Percentiles rank a stretch among this genome's conserved stretches.
Evolutionary conservation across 768 basidiomycete species (phyloP).

Genomic region (Mycena rosella): DNA sequence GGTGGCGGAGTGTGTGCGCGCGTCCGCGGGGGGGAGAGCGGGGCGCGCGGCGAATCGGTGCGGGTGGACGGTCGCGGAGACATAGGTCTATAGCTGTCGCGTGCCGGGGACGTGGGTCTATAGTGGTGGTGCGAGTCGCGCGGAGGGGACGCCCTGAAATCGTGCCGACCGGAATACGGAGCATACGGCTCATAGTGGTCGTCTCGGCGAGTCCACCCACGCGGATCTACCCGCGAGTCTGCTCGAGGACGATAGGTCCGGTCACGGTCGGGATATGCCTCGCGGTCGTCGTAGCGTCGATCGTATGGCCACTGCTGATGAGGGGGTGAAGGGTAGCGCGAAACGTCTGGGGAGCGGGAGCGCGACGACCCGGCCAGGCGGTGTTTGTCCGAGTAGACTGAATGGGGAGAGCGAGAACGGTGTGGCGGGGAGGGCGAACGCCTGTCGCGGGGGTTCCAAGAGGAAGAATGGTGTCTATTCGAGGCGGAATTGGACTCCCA

Average conservation of each 20-base stretch:
- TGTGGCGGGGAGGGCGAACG: slow-evolving; percentile 20
- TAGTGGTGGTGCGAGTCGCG: slow-evolving; percentile 13
- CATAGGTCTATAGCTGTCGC: slow-evolving; percentile 26
- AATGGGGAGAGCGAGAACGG: slow-evolving; percentile 25
- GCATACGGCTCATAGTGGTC: slow-evolving; percentile 1
- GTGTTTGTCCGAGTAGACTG: slow-evolving; percentile 9
- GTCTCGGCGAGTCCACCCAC: slow-evolving; percentile 20
- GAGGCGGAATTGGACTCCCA: slow-evolving; percentile 52
- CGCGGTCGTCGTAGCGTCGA: slow-evolving; percentile 25
- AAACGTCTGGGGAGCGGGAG: slow-evolving; percentile 29
- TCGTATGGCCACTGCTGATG: slow-evolving; percentile 25
- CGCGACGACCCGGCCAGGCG: slow-evolving; percentile 40
- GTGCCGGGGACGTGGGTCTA: slow-evolving; percentile 26
- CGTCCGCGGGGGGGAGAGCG: slow-evolving; percentile 36
- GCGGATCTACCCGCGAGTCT: slow-evolving; percentile 27
- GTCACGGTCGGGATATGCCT: slow-evolving; percentile 33
- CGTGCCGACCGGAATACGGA: not conserved
- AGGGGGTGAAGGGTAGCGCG: slow-evolving; percentile 32
- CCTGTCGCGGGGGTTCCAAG: slow-evolving; percentile 45
- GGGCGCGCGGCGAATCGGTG: slow-evolving; percentile 38
- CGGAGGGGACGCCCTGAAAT: slow-evolving; percentile 14
- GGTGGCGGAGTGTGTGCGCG: slow-evolving; percentile 26
- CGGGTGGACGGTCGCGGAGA: slow-evolving; percentile 38
- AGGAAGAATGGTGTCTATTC: slow-evolving; percentile 35
- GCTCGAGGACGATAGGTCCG: slow-evolving; percentile 21